These are phyloP conservation scores for Leishmania guyanensis DNA, from an alignment of 208 protist species.

Conservation along the genomic window DNA sequence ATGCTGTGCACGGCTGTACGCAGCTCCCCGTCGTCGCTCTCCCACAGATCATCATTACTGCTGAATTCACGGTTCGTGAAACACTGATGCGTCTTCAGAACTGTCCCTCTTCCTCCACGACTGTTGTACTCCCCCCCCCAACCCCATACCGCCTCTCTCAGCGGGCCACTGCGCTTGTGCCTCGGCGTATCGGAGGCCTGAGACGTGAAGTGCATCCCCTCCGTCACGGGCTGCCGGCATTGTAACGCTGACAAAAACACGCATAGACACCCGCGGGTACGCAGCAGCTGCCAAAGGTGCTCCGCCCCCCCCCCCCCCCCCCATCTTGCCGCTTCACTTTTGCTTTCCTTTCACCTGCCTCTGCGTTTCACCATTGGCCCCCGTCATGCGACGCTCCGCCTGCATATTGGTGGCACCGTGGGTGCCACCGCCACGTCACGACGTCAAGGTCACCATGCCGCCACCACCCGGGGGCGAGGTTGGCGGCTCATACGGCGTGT, in stretches of 20 bases:
- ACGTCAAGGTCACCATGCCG: conserved; percentile 85
- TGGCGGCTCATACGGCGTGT: conserved; percentile 82
- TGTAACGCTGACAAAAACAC: background rate
- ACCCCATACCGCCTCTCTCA: background rate
- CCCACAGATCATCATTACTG: background rate
- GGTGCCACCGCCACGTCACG: conserved; percentile 80
- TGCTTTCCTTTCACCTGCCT: background rate
- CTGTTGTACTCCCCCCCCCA: background rate
- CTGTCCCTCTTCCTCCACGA: background rate
- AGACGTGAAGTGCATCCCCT: background rate
- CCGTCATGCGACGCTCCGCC: conserved; percentile 4
- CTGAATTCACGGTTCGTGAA: background rate
- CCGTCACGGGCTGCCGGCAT: background rate
- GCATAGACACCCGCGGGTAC: background rate
- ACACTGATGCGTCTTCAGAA: background rate
- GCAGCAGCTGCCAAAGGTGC: background rate
- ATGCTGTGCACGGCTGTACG: background rate
- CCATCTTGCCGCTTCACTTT: background rate
- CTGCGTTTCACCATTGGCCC: background rate
- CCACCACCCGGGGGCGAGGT: conserved; percentile 86
- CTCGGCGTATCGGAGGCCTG: background rate
- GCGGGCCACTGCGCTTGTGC: background rate
- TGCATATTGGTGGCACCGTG: conserved; percentile 61
- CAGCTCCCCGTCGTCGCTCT: background rate
- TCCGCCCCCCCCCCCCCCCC: background rate